Conservation (phyloP, 2,329 filamentous ascomycete species). For the Arthrobotrys conoides region DNA sequence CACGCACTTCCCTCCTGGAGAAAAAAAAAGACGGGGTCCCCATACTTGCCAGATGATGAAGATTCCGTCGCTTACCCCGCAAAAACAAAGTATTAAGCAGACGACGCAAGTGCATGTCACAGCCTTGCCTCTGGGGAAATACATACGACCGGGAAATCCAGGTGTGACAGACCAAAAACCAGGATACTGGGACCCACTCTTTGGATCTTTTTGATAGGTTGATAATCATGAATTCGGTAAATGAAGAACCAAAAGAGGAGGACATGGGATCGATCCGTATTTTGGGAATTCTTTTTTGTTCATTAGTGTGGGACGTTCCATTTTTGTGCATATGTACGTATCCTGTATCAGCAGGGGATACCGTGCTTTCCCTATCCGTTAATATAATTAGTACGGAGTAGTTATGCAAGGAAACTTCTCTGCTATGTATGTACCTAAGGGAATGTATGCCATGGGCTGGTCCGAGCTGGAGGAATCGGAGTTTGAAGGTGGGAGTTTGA, state of each 20-base stretch:
- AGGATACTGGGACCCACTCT: slow-evolving; percentile 47
- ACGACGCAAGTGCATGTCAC: slow-evolving; percentile 2
- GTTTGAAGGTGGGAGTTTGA: slow-evolving; percentile 56
- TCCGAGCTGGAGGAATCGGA: slow-evolving; percentile 35
- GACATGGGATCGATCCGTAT: slow-evolving; percentile 10
- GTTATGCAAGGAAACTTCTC: slow-evolving; percentile 38
- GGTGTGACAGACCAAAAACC: slow-evolving; percentile 52
- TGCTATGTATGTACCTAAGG: not conserved
- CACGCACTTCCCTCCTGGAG: slow-evolving; percentile 10
- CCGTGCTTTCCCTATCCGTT: slow-evolving; percentile 1
- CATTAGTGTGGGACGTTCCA: not conserved
- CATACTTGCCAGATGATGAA: not conserved
- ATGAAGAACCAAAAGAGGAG: too few species aligned
- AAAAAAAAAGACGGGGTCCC: not conserved
- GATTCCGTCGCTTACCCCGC: slow-evolving; percentile 14
- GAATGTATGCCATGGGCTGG: not conserved
- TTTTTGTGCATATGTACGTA: slow-evolving; percentile 34
- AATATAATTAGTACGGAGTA: too few species aligned
- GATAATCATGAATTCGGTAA: slow-evolving; percentile 6
- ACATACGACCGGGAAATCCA: slow-evolving; percentile 9
- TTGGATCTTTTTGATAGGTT: not conserved
- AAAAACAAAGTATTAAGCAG: slow-evolving; percentile 10
- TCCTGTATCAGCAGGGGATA: slow-evolving; percentile 32
- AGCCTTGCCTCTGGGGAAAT: slow-evolving; percentile 19
- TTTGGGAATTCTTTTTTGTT: slow-evolving; percentile 9